These are phyloP conservation scores for Xylaria sp. DNA, from an alignment of 2,329 filamentous ascomycete species.

Conservation along the genomic window DNA sequence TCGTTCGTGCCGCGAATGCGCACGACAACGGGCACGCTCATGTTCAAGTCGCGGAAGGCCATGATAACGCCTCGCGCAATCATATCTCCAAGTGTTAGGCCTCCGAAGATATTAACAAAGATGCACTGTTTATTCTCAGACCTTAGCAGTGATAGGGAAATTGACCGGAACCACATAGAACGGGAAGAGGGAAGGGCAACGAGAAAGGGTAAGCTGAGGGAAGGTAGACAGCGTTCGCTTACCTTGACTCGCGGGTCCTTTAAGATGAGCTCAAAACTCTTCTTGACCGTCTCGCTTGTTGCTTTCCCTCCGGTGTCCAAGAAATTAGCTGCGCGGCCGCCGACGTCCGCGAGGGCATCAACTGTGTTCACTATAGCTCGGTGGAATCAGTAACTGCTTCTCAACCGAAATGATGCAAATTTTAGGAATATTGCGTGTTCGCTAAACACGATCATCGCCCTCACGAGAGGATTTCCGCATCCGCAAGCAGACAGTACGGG, in stretches of 20 bases:
- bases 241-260: conserved; percentile 77
- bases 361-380: conserved; percentile 76
- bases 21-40: conserved; percentile 79
- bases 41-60: conserved; percentile 75
- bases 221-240: conserved; percentile 49
- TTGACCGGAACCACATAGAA: background rate
- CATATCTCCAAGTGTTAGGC: conserved; percentile 80
- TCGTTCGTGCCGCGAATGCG: conserved; percentile 81
- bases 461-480: background rate
- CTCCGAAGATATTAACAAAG: conserved; percentile 68
- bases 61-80: conserved; percentile 79
- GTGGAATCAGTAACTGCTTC: background rate
- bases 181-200: background rate
- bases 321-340: conserved; percentile 82
- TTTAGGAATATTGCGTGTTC: background rate
- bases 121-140: conserved; percentile 50
- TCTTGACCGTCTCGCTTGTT: conserved; percentile 81
- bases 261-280: conserved; percentile 78
- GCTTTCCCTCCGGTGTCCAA: conserved; percentile 91
- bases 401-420: background rate
- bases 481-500: background rate
- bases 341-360: conserved; percentile 76
- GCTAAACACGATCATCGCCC: background rate
- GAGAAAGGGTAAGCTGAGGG: background rate
- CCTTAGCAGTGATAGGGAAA: background rate